Percentiles rank a stretch among this genome's conserved stretches.
Evolutionary conservation across 305 asterid species (phyloP).

Genomic region (Rubia occidens): DNA sequence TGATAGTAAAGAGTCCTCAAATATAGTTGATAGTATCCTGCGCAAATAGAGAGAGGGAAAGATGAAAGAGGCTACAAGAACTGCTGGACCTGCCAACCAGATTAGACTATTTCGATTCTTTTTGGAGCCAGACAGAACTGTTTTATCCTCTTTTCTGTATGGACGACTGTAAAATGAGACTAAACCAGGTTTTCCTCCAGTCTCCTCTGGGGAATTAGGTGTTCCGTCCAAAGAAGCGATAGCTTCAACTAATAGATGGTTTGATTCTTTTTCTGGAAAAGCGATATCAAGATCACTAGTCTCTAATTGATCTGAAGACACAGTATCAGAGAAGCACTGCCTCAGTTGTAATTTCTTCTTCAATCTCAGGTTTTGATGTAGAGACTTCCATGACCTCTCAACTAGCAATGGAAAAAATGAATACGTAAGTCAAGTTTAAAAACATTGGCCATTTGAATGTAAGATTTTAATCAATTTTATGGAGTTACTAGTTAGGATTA

Average conservation of each 20-base stretch:
- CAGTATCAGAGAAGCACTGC: slow-evolving; percentile 31
- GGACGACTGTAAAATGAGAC: slow-evolving; percentile 54
- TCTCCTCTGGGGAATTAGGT: slow-evolving; percentile 28
- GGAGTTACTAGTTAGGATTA: not conserved
- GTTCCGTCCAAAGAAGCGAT: slow-evolving; percentile 29
- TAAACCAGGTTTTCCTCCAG: slow-evolving; percentile 79
- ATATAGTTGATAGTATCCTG: slow-evolving; percentile 60
- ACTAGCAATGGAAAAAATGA: slow-evolving; percentile 28
- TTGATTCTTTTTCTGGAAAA: slow-evolving; percentile 35
- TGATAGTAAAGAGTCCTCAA: slow-evolving; percentile 88
- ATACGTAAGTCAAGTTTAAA: slow-evolving; percentile 2
- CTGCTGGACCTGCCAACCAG: slow-evolving; percentile 81
- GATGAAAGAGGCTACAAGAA: slow-evolving; percentile 79
- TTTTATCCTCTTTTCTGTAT: slow-evolving; percentile 29
- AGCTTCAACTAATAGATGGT: slow-evolving; percentile 35
- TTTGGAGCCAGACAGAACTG: slow-evolving; percentile 27
- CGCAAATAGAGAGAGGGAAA: slow-evolving; percentile 93
- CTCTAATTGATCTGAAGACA: slow-evolving; percentile 36
- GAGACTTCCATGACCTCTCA: slow-evolving; percentile 35
- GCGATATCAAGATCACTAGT: slow-evolving; percentile 33
- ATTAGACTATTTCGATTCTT: slow-evolving; percentile 39
- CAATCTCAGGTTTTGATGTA: slow-evolving; percentile 29
- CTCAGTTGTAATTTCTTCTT: slow-evolving; percentile 29
- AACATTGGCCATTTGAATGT: not conserved
- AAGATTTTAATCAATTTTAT: not conserved